A percentile compares a stretch with the other conserved stretches of the same genome.
These are phyloP conservation scores for Monilinia aucupariae DNA, from an alignment of 2,329 filamentous ascomycete genomes.

Conservation along the genomic window DNA sequence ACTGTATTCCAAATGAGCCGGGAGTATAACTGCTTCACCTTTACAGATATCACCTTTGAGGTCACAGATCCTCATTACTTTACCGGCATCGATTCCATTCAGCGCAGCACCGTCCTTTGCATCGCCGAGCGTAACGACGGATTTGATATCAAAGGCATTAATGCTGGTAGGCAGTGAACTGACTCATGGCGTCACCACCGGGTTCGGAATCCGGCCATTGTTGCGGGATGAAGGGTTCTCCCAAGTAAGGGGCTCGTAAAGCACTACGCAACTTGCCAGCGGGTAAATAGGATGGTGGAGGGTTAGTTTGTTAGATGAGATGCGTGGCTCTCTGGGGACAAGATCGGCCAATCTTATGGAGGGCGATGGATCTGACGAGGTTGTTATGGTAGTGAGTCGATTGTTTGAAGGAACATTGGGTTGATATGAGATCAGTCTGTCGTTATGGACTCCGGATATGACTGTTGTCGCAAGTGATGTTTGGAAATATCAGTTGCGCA, in stretches of 20 bases:
- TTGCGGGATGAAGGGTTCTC: constrained; percentile 38
- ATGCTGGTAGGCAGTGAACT: constrained; percentile 19
- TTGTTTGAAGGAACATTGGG: neutral
- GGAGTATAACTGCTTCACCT: constrained; percentile 20
- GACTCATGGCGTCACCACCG: constrained; percentile 40
- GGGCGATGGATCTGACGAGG: neutral
- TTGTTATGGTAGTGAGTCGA: neutral
- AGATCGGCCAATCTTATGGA: neutral
- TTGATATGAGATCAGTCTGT: neutral
- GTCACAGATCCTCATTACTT: constrained; percentile 28
- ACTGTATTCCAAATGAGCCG: constrained; percentile 28
- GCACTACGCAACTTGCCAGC: no score
- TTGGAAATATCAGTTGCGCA: neutral
- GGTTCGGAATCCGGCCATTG: constrained; percentile 41
- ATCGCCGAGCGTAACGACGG: constrained; percentile 30
- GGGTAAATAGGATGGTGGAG: neutral
- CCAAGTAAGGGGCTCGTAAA: neutral
- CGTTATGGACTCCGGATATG: neutral
- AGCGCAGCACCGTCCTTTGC: constrained; percentile 29
- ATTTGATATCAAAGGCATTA: constrained; percentile 24
- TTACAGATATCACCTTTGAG: constrained; percentile 28
- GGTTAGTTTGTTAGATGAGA: constrained; percentile 1
- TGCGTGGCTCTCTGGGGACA: neutral
- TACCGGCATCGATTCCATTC: constrained; percentile 21
- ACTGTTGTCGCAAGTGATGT: neutral